phyloP scores from a whole-genome alignment of 2,329 filamentous ascomycete genomes.

The Thelonectria olida region DNA sequence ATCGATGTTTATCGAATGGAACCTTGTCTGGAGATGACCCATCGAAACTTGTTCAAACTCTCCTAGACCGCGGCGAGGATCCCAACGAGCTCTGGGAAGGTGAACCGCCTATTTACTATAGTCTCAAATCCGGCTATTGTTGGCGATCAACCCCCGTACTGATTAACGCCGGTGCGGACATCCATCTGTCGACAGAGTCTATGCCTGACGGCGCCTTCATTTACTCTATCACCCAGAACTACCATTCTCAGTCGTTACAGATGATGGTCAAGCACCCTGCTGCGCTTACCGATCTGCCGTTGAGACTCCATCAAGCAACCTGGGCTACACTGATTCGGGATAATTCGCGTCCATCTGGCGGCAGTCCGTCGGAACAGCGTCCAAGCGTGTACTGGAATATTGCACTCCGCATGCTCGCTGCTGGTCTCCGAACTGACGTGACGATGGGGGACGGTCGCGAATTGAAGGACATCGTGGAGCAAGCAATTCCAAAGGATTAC shows the following conservation, averaged over 20 bases:
- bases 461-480: slow-evolving; percentile 34
- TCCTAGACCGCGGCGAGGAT: slow-evolving; percentile 37
- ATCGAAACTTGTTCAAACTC: slow-evolving; percentile 35
- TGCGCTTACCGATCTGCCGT: slow-evolving; percentile 28
- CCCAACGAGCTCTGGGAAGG: slow-evolving; percentile 38
- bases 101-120: slow-evolving; percentile 40
- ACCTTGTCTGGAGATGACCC: slow-evolving; percentile 37
- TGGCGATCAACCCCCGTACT: slow-evolving; percentile 41
- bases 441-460: slow-evolving; percentile 29
- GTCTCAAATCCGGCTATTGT: slow-evolving; percentile 38
- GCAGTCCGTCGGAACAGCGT: not conserved
- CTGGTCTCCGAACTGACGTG: slow-evolving; percentile 38
- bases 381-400: slow-evolving; percentile 40
- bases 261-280: slow-evolving; percentile 38
- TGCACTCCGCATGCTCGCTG: slow-evolving; percentile 32
- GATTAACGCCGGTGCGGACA: slow-evolving; percentile 38
- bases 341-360: not conserved
- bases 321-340: slow-evolving; percentile 36
- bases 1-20: slow-evolving; percentile 32
- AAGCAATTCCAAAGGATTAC: slow-evolving; percentile 32
- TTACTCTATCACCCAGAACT: slow-evolving; percentile 37
- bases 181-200: slow-evolving; percentile 34
- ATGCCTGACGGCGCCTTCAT: slow-evolving; percentile 42
- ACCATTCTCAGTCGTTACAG: slow-evolving; percentile 38
- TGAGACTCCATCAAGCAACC: slow-evolving; percentile 33